A percentile compares a stretch with the other conserved stretches of the same genome.
phyloP scores from a whole-genome alignment of 306 rosid species.

The Quercus berberidifolia region DNA sequence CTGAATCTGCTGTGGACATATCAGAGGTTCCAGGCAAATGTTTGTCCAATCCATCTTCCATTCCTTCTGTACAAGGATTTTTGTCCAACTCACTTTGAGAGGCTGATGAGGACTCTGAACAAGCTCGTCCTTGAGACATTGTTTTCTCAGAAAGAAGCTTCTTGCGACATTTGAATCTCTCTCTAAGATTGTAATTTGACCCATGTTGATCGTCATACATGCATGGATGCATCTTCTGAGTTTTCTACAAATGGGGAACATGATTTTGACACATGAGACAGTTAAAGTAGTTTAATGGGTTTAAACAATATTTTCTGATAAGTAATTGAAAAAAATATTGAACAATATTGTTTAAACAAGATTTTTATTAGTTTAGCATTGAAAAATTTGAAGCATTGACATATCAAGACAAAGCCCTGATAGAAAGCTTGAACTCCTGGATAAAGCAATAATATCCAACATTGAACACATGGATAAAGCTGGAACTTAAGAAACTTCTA shows the following conservation, averaged over 20 bases:
- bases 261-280: background rate
- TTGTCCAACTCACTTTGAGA: conserved; percentile 21
- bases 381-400: background rate
- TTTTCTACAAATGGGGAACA: conserved; percentile 34
- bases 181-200: conserved; percentile 59
- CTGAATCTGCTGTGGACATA: conserved; percentile 7
- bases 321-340: too few relatives aligned
- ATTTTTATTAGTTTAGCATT: background rate
- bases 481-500: too few relatives aligned
- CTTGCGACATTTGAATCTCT: conserved; percentile 41
- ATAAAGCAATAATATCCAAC: background rate
- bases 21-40: conserved; percentile 21
- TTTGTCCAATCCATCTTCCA: conserved; percentile 18
- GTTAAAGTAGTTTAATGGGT: background rate
- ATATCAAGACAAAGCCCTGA: background rate
- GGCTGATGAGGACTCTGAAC: conserved; percentile 30
- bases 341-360: background rate
- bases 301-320: background rate
- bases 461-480: too few relatives aligned
- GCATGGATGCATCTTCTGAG: conserved; percentile 69
- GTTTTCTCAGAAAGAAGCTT: conserved; percentile 23
- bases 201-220: conserved; percentile 55
- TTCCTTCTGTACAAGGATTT: conserved; percentile 19
- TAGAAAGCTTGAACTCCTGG: background rate
- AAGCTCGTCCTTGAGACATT: conserved; percentile 18